Base-by-base conservation (phyloP, 2,329 filamentous ascomycete species). In the Sporothrix inflata region DNA sequence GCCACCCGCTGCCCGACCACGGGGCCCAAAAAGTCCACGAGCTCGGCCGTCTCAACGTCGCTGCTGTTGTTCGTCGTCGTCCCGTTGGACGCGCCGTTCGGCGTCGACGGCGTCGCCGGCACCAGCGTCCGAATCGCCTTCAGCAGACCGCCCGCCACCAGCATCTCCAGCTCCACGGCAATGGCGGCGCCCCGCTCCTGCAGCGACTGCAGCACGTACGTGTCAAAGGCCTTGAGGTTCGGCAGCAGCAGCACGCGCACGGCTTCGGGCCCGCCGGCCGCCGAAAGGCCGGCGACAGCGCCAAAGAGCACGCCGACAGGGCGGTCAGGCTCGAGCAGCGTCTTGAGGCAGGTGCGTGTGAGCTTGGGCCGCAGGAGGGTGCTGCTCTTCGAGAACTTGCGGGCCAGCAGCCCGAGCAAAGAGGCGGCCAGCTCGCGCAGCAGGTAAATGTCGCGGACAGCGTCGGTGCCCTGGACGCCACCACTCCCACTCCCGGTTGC, bases 341-440 rank as follows among this genome's bases (percentile, higher is more conserved):
- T 90, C 82, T 97, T 97, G 45, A 98, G 87, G 78, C 94, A 98
- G 0, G 94, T 96, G n/a, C 96, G 89, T 4, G 94, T 94, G 40
- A 99, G 90, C 75, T 97, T 93, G 1, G 94, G 91, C 72, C 94
- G 93, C 34, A 98, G 88, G 16, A 94, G 91, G 57, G 92, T 90
- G 72, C 94, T 97, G 4, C 90, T 91, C 34, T 90, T 87, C 6
- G 91, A 90, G 82, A 97, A 98, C 78, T 94, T 95, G 74, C 87
- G 88, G 4, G 92, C 91, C 51, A 99, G 92, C 47, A 89, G 88
- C 42, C 90, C 91, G 19, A 98, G 87, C 5, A 99, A 86, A 0
- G 92, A 92, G 0, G 94, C 94, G 0, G 96, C 91, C 12, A 96
- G 87, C 79, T 97, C 93, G 30, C 96, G 91, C 11, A 99, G 88